These are phyloP conservation scores for Crucibulum laeve DNA, from an alignment of 768 basidiomycete genomes.

Conservation along the genomic window DNA sequence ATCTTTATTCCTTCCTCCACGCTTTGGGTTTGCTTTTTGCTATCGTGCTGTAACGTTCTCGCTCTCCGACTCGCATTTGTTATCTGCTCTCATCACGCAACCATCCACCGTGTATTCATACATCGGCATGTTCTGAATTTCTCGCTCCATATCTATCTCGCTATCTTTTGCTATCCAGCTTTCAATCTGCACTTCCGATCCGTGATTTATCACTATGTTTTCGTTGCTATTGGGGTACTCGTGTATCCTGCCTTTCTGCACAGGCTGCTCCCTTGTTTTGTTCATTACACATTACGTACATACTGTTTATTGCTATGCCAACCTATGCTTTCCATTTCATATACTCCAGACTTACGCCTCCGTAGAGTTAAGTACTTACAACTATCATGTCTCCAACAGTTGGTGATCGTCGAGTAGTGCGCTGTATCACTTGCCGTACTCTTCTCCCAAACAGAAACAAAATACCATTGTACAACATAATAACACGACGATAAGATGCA, in stretches of 20 bases:
- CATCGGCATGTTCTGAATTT: too few species aligned
- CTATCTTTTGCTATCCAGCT: too few species aligned
- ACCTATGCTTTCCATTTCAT: conserved; percentile 14
- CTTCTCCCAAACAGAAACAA: neutral
- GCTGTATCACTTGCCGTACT: too few species aligned
- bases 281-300: conserved; percentile 10
- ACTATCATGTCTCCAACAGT: too few species aligned
- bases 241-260: conserved; percentile 8
- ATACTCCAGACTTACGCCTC: too few species aligned
- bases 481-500: neutral
- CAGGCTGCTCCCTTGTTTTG: conserved; percentile 16
- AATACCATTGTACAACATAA: neutral
- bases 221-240: conserved; percentile 3
- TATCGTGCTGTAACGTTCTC: conserved; percentile 6
- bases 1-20: conserved; percentile 7
- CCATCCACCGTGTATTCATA: too few species aligned
- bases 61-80: conserved; percentile 4
- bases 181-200: too few species aligned
- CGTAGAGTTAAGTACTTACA: too few species aligned
- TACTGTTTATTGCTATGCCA: neutral
- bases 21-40: conserved; percentile 10
- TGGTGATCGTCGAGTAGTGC: too few species aligned
- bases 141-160: too few species aligned
- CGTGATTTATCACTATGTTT: too few species aligned
- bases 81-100: conserved; percentile 5